These are phyloP conservation scores for Penicillium carneum DNA, from an alignment of 2,329 filamentous ascomycete genomes.

Conservation along the genomic window DNA sequence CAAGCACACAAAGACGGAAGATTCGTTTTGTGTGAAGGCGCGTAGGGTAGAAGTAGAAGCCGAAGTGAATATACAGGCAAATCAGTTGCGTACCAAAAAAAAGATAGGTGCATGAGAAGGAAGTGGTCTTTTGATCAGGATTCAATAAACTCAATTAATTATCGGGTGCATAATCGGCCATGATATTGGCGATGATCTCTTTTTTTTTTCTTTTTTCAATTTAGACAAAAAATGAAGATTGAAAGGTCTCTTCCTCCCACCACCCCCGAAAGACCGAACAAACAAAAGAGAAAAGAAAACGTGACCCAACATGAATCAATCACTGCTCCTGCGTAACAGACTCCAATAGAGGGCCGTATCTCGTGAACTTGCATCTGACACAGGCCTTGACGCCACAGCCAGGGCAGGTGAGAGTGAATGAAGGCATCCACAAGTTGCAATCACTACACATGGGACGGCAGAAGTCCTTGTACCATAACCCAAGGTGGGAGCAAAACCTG, in stretches of 20 bases:
- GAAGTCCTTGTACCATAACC: slow-evolving; percentile 40
- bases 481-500: slow-evolving; percentile 37
- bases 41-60: neutral
- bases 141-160: neutral
- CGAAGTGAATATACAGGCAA: neutral
- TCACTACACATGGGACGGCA: slow-evolving; percentile 32
- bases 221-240: neutral
- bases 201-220: neutral
- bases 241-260: neutral
- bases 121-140: too few relatives aligned
- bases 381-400: slow-evolving; percentile 41
- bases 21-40: neutral
- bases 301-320: neutral
- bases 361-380: slow-evolving; percentile 42
- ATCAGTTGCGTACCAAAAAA: neutral
- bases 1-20: neutral
- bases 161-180: neutral
- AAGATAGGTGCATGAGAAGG: neutral
- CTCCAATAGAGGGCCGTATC: too few relatives aligned
- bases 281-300: neutral
- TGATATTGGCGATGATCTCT: neutral
- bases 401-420: slow-evolving; percentile 41
- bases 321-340: neutral
- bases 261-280: neutral
- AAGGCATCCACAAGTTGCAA: slow-evolving; percentile 41